These are phyloP conservation scores for Hansenula lynferdii DNA, from an alignment of 1,139 yeast genomes.

Conservation along the genomic window DNA sequence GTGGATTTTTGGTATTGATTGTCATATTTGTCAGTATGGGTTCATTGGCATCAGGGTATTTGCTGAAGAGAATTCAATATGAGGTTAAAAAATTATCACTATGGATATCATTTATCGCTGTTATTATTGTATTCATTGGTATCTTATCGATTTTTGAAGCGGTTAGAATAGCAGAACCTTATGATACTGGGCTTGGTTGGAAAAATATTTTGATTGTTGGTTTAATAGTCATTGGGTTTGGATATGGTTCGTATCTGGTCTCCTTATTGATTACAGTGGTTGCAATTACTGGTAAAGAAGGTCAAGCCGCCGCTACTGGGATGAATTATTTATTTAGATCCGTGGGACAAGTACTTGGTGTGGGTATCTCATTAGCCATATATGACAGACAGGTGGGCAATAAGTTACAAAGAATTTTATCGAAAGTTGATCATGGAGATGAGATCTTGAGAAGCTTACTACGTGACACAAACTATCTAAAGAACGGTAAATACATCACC, in stretches of 20 bases:
- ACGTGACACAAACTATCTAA: slow-evolving; percentile 6
- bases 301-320: slow-evolving; percentile 32
- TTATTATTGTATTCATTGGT: slow-evolving; percentile 17
- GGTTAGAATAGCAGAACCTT: slow-evolving; percentile 7
- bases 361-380: slow-evolving; percentile 33
- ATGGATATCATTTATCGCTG: slow-evolving; percentile 19
- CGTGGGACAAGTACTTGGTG: slow-evolving; percentile 40
- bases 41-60: slow-evolving; percentile 49
- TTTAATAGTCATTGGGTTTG: slow-evolving; percentile 27
- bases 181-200: slow-evolving; percentile 2
- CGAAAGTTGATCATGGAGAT: slow-evolving; percentile 2
- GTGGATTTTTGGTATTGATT: slow-evolving; percentile 41
- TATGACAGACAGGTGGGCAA: slow-evolving; percentile 10
- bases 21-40: slow-evolving; percentile 45
- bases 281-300: slow-evolving; percentile 31
- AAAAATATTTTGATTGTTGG: neutral
- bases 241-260: slow-evolving; percentile 39
- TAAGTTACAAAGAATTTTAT: neutral
- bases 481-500: neutral
- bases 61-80: slow-evolving; percentile 22
- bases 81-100: slow-evolving; percentile 1
- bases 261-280: slow-evolving; percentile 35
- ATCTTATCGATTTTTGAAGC: slow-evolving; percentile 13
- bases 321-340: slow-evolving; percentile 28
- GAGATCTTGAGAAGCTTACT: slow-evolving; percentile 2